Evolutionary conservation across 2,329 filamentous ascomycete species (phyloP).

Genomic region (Trichoderma guizhouense): DNA sequence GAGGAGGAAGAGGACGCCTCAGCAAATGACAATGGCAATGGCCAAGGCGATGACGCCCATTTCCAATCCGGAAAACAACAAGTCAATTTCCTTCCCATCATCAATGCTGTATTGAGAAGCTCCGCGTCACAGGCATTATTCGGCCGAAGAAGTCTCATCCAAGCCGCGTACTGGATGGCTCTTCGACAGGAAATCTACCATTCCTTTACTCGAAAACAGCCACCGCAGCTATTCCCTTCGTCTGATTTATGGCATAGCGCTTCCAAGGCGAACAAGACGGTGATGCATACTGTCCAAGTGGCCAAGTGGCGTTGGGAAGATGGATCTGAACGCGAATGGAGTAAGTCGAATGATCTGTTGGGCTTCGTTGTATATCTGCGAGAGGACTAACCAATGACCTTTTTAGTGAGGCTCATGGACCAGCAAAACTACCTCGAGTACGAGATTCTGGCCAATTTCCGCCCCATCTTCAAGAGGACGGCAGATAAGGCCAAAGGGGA

Average conservation of each 20-base stretch:
- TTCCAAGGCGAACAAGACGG: constrained; percentile 38
- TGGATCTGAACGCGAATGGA: constrained; percentile 35
- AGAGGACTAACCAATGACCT: background rate
- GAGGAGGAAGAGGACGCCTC: constrained; percentile 32
- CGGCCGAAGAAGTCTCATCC: constrained; percentile 35
- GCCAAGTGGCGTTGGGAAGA: constrained; percentile 42
- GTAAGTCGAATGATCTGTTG: constrained; percentile 26
- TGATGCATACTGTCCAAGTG: constrained; percentile 41
- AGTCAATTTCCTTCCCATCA: constrained; percentile 41
- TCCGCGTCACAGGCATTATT: constrained; percentile 37
- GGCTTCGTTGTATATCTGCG: background rate
- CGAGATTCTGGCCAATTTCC: constrained; percentile 30
- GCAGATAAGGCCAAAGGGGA: constrained; percentile 38
- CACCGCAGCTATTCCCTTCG: constrained; percentile 37
- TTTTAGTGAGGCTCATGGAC: constrained; percentile 34
- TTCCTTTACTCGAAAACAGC: constrained; percentile 37
- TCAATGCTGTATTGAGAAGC: constrained; percentile 38
- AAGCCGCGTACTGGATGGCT: constrained; percentile 42
- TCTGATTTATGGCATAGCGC: constrained; percentile 34
- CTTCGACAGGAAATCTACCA: constrained; percentile 41
- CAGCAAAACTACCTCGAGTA: constrained; percentile 37
- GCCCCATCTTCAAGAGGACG: constrained; percentile 34
- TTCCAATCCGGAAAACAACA: constrained; percentile 18
- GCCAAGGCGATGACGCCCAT: background rate
- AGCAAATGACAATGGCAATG: background rate